Percentiles rank a stretch among this genome's conserved stretches.
Conservation (phyloP, 1,284 basidiomycete species). For the Rhodotorula sp. region DNA sequence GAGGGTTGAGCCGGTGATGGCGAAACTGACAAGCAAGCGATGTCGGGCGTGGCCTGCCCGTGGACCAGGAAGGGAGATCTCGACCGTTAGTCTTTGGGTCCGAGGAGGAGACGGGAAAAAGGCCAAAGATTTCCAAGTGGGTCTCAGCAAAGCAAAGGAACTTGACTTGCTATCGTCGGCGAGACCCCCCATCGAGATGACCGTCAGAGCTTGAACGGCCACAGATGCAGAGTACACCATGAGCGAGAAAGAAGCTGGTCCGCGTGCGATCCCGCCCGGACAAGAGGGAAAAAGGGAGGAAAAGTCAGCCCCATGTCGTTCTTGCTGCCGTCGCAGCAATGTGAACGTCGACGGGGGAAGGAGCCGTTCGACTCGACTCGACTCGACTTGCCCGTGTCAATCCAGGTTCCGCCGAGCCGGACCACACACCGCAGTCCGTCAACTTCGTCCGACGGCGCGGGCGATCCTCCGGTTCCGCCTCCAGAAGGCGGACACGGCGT, state of each 20-base stretch:
- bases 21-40: constrained; percentile 70
- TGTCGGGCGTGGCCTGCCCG: constrained; percentile 70
- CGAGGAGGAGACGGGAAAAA: not conserved
- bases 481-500: constrained; percentile 26
- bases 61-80: not conserved
- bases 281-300: too few relatives aligned
- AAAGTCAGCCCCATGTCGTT: not conserved
- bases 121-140: too few relatives aligned
- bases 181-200: constrained; percentile 84
- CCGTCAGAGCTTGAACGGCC: constrained; percentile 77
- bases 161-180: constrained; percentile 69
- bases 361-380: not conserved
- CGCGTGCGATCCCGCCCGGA: too few relatives aligned
- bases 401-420: constrained; percentile 20
- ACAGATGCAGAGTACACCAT: constrained; percentile 71
- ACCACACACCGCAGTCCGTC: constrained; percentile 29
- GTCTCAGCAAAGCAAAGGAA: not conserved
- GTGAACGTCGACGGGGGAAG: not conserved
- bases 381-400: constrained; percentile 30
- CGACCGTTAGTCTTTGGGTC: not conserved
- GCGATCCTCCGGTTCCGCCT: not conserved
- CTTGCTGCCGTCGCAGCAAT: not conserved
- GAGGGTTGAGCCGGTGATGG: constrained; percentile 64
- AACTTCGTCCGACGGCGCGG: not conserved
- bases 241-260: constrained; percentile 39